Base-by-base conservation (phyloP, 176 grass and related monocot genomes). In the Carex parvula region DNA sequence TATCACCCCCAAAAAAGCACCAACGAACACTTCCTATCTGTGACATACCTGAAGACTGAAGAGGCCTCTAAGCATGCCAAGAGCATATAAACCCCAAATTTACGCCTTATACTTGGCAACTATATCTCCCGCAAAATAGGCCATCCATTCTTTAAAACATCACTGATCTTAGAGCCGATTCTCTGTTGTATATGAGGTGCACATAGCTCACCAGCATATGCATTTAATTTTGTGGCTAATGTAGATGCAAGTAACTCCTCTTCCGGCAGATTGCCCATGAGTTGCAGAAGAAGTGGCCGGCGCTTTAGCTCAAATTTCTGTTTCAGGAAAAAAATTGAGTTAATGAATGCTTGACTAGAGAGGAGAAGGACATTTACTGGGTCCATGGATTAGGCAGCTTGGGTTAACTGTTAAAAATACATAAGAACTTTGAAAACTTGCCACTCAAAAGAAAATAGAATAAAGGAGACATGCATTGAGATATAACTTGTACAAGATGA, bases 261-360 rank as follows among this genome's bases (percentile, higher is more conserved):
- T n/a, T 95, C 91, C 3, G 91, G 83, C 56, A 99, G 79, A 82
- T 89, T 99, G 18, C 96, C 93, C 30, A 90, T 89, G 88, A 99
- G 70, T 89, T 95, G 91, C 72, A 99, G 30, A 7, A 99, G 88
- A 63, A 93, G 86, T 6, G 83, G 80, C 52, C 89, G 90, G 33
- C 89, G 91, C 88, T 95, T 99, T 80, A 99, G 83, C 89, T 99
- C 96, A 81, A 99, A 99, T 93, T 99, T 95, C 93, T 99, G 79
- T 60, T 50, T 71, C 18, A 73, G 15, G n/a, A 74, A 73, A 44
- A 77, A 48, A 50, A 14, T 29, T 42, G 60, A 64, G 35, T n/a
- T 29, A 64, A 18, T 74, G 50, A 78, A 50, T 74, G 20, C 8
- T 32, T 15, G 58, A 54, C 71, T 54, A 35, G 12, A 76, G 76